Conservation (phyloP, 2,329 filamentous ascomycete genomes). For the Aureobasidium sp. region DNA sequence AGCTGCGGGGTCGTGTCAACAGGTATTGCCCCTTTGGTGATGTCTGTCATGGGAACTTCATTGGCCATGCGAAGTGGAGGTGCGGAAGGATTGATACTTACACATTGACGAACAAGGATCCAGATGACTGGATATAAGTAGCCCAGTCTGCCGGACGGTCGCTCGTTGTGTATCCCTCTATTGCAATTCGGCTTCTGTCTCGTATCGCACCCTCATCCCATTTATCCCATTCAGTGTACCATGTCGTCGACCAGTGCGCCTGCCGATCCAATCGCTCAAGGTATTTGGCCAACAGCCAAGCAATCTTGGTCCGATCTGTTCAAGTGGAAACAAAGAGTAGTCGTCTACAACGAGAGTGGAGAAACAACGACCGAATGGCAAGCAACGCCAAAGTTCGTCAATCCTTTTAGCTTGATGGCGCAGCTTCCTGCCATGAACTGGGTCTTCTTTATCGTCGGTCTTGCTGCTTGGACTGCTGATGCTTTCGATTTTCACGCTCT, state of each 20-base stretch:
- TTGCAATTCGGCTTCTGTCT: neutral
- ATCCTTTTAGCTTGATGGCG: constrained; percentile 62
- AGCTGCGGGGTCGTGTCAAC: neutral
- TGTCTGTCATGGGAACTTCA: neutral
- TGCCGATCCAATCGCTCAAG: constrained; percentile 62
- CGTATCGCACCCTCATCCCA: too few species aligned
- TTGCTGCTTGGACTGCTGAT: constrained; percentile 71
- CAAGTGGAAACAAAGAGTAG: constrained; percentile 66
- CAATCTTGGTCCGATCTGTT: constrained; percentile 61
- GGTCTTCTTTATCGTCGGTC: constrained; percentile 68
- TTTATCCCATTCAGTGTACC: neutral
- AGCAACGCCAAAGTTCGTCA: constrained; percentile 56
- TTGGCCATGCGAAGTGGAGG: neutral
- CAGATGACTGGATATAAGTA: neutral
- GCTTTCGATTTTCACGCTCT: constrained; percentile 80
- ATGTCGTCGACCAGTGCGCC: constrained; percentile 36
- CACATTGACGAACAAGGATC: neutral
- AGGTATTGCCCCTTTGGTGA: neutral
- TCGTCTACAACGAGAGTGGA: constrained; percentile 57
- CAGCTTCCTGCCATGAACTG: constrained; percentile 61
- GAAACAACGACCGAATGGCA: constrained; percentile 64
- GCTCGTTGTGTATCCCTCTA: neutral
- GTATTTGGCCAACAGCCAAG: constrained; percentile 56
- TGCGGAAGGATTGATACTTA: neutral
- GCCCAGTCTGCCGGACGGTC: neutral